phyloP scores from a whole-genome alignment of 106 monocot genomes.

The Phalaenopsis aphrodite region DNA sequence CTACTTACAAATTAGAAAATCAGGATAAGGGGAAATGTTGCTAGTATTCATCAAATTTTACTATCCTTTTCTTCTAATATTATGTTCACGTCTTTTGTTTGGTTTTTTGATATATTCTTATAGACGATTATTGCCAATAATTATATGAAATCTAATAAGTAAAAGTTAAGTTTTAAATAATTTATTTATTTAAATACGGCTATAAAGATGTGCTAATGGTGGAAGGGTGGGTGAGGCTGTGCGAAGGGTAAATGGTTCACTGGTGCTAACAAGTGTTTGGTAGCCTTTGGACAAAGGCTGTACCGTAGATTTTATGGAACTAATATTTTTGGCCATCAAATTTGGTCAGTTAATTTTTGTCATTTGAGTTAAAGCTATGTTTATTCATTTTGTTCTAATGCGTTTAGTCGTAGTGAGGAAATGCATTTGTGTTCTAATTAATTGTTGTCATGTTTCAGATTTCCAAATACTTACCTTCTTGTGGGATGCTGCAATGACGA shows the following conservation, averaged over 20 bases:
- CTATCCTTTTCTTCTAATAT: too few species aligned
- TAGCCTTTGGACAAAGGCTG: not conserved
- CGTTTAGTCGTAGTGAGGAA: not conserved
- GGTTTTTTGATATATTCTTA: too few species aligned
- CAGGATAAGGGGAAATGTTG: too few species aligned
- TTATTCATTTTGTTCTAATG: not conserved
- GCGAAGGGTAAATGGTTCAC: too few species aligned
- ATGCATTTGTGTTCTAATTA: not conserved
- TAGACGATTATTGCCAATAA: too few species aligned
- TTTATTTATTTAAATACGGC: too few species aligned
- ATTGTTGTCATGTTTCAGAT: slow-evolving; percentile 31
- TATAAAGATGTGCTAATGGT: not conserved
- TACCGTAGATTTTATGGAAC: not conserved
- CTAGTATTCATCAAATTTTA: too few species aligned
- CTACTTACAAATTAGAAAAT: too few species aligned
- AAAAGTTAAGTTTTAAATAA: too few species aligned
- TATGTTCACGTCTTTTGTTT: too few species aligned
- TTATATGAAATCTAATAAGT: too few species aligned
- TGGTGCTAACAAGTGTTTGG: not conserved
- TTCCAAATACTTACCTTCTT: slow-evolving; percentile 89
- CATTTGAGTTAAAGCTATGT: not conserved
- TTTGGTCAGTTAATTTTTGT: not conserved
- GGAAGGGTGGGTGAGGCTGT: not conserved
- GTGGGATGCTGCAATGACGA: slow-evolving; percentile 98
- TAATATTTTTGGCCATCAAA: not conserved